phyloP scores from a whole-genome alignment of 495 filamentous ascomycete genomes.

The Xylaria castorea region DNA sequence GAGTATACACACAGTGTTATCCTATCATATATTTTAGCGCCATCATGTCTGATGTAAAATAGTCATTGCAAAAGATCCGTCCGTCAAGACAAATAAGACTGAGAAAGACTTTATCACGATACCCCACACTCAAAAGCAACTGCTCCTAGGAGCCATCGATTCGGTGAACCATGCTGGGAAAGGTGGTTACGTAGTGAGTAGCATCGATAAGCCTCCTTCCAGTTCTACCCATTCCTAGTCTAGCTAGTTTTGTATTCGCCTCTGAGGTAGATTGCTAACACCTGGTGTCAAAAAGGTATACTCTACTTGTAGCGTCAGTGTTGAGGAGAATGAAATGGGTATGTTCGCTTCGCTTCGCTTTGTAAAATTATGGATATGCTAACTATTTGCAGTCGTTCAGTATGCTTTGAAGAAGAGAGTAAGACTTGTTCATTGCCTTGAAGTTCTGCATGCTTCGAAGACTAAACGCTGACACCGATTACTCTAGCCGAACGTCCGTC shows the following conservation, averaged over 20 bases:
- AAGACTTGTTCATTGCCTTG: neutral
- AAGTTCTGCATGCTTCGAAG: neutral
- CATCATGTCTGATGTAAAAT: constrained; percentile 58
- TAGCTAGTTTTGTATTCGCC: constrained; percentile 35
- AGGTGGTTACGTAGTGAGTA: constrained; percentile 78
- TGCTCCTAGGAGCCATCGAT: constrained; percentile 92
- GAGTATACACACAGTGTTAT: constrained; percentile 66
- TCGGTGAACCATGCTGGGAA: constrained; percentile 87
- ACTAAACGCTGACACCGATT: neutral
- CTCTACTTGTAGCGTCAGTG: constrained; percentile 84
- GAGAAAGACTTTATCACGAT: constrained; percentile 90
- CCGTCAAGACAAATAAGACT: constrained; percentile 96
- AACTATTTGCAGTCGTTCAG: constrained; percentile 71
- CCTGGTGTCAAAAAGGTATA: constrained; percentile 50
- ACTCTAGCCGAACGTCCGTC: constrained; percentile 76
- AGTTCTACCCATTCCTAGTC: neutral
- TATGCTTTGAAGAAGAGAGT: constrained; percentile 83
- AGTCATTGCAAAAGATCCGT: constrained; percentile 94
- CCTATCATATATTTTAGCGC: constrained; percentile 69
- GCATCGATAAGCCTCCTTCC: neutral
- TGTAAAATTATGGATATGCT: no score
- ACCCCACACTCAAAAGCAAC: constrained; percentile 92
- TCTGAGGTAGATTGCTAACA: neutral
- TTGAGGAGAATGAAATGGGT: constrained; percentile 83
- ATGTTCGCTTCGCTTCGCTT: constrained; percentile 7